phyloP scores from a whole-genome alignment of 331 rosid genomes.

The Rosa hybrid region DNA sequence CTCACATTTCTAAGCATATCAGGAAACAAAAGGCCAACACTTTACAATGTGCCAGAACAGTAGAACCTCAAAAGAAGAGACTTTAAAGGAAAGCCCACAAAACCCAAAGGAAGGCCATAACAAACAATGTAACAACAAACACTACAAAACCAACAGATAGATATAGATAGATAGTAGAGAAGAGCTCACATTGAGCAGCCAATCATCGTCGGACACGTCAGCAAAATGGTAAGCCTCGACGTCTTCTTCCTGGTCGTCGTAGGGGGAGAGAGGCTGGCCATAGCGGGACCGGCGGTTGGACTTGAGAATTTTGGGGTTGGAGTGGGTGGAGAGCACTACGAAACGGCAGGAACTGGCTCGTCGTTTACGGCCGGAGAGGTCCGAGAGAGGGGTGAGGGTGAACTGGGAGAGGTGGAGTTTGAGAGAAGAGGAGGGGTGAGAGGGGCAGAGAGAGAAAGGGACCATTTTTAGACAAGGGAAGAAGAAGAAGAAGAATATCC shows the following conservation, averaged over 20 bases:
- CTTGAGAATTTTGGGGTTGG: constrained; percentile 74
- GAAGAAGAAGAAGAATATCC: constrained; percentile 55
- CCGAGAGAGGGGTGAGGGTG: constrained; percentile 7
- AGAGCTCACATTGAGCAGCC: constrained; percentile 59
- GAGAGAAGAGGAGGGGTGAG: constrained; percentile 33
- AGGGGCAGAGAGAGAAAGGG: constrained; percentile 37
- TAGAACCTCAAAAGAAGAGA: neutral
- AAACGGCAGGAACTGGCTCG: constrained; percentile 29
- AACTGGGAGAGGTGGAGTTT: constrained; percentile 18
- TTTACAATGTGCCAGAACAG: neutral
- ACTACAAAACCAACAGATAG: neutral
- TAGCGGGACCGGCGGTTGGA: constrained; percentile 61
- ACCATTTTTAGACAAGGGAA: constrained; percentile 37
- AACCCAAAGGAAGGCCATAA: too few relatives aligned
- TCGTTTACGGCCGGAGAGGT: neutral
- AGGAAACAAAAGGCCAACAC: neutral
- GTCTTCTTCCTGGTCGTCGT: constrained; percentile 42
- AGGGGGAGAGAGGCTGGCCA: constrained; percentile 50
- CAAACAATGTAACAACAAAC: neutral
- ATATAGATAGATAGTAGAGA: neutral
- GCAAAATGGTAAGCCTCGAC: constrained; percentile 22
- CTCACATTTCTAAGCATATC: neutral
- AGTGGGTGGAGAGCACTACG: constrained; percentile 64
- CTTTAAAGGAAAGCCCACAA: neutral
- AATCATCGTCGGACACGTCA: constrained; percentile 42